Conservation (phyloP, 108 stramenopile genomes). For the Nitzschia sp. region DNA sequence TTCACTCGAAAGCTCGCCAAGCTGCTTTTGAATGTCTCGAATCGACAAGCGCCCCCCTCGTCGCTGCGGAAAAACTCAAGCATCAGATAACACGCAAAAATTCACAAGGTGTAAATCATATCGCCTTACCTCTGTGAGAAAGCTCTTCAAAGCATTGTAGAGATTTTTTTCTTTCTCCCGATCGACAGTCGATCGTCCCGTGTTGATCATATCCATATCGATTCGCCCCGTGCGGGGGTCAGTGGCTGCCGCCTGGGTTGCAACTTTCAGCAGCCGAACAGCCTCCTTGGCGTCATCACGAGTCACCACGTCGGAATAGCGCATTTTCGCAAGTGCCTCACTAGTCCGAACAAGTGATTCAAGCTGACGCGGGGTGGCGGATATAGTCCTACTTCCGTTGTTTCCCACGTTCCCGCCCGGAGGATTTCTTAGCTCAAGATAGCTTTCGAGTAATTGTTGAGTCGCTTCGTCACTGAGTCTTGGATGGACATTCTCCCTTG, state of each 20-base stretch:
- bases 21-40: slow-evolving; percentile 61
- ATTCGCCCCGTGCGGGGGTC: slow-evolving; percentile 98
- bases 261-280: slow-evolving; percentile 94
- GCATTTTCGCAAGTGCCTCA: slow-evolving; percentile 94
- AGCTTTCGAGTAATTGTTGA: slow-evolving; percentile 86
- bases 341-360: slow-evolving; percentile 97
- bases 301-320: slow-evolving; percentile 70
- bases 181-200: slow-evolving; percentile 85
- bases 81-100: background rate
- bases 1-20: slow-evolving; percentile 69
- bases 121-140: slow-evolving; percentile 48
- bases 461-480: slow-evolving; percentile 86
- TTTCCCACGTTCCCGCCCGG: slow-evolving; percentile 60
- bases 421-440: slow-evolving; percentile 88
- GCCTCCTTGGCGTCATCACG: slow-evolving; percentile 91
- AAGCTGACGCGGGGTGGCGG: slow-evolving; percentile 98
- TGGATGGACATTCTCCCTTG: slow-evolving; percentile 84
- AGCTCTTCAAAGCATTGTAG: slow-evolving; percentile 59
- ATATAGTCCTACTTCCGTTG: slow-evolving; percentile 89
- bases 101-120: background rate
- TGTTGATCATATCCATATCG: slow-evolving; percentile 98
- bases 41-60: slow-evolving; percentile 69
- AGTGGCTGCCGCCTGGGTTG: slow-evolving; percentile 94
- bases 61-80: slow-evolving; percentile 19
- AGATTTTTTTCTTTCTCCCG: slow-evolving; percentile 72